Evolutionary conservation across 306 rosid genomes (phyloP).

Genomic region (Carpinus fangiana): DNA sequence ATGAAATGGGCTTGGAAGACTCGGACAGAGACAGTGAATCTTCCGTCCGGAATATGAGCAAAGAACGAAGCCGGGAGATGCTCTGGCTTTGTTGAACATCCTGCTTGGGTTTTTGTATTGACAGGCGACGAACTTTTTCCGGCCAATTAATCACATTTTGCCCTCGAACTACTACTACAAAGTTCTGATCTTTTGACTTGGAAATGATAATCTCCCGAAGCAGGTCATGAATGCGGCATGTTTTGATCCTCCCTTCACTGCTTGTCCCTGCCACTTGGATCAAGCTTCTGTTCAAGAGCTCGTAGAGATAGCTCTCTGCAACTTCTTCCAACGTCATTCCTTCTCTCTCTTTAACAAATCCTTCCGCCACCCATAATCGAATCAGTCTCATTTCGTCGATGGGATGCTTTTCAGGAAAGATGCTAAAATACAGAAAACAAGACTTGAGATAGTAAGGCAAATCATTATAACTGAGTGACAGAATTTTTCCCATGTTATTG

Average conservation of each 20-base stretch:
- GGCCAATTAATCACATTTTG: conserved; percentile 30
- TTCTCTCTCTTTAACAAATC: conserved; percentile 40
- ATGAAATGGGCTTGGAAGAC: conserved; percentile 27
- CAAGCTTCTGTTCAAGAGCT: conserved; percentile 49
- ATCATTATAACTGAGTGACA: conserved; percentile 45
- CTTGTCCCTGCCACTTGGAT: conserved; percentile 39
- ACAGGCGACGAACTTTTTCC: conserved; percentile 49
- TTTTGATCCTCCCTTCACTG: conserved; percentile 39
- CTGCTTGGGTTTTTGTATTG: conserved; percentile 33
- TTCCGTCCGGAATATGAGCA: conserved; percentile 40
- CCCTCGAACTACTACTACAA: conserved; percentile 41
- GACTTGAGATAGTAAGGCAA: conserved; percentile 45
- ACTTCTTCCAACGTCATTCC: conserved; percentile 54
- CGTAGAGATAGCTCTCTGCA: conserved; percentile 48
- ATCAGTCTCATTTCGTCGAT: conserved; percentile 43
- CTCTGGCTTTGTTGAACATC: conserved; percentile 37
- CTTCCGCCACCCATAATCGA: conserved; percentile 55
- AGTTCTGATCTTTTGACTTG: conserved; percentile 51
- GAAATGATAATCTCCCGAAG: conserved; percentile 44
- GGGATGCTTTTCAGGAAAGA: conserved; percentile 44
- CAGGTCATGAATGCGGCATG: conserved; percentile 51
- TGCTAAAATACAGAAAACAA: conserved; percentile 46
- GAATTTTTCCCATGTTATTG: conserved; percentile 37
- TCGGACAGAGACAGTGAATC: conserved; percentile 25
- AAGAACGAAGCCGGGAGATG: conserved; percentile 56